These are phyloP conservation scores for Croton laevigatus DNA, from an alignment of 441 rosid genomes.

Conservation along the genomic window DNA sequence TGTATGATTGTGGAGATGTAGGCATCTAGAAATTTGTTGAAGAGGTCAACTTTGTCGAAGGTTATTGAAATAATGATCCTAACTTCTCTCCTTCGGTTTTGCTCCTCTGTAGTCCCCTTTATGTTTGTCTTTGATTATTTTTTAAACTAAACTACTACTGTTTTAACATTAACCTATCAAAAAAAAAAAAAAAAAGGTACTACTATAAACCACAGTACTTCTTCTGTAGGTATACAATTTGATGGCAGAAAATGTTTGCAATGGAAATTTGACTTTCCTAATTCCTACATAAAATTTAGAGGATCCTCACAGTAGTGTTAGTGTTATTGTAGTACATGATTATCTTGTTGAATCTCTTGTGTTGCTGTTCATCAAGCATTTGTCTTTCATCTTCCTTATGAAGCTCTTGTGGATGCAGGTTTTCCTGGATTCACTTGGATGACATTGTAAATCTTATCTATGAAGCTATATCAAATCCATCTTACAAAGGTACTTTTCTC, in stretches of 20 bases:
- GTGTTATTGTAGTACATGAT: background rate
- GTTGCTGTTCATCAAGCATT: background rate
- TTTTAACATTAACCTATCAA: background rate
- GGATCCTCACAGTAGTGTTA: background rate
- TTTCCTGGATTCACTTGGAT: conserved; percentile 96
- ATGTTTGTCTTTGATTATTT: background rate
- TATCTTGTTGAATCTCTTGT: background rate
- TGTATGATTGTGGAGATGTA: background rate
- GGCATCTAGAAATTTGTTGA: background rate
- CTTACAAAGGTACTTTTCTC: conserved; percentile 59
- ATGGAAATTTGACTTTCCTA: background rate
- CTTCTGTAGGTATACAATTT: background rate
- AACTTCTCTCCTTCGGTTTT: background rate
- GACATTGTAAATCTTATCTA: conserved; percentile 81
- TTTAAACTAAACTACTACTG: background rate
- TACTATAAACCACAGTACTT: background rate
- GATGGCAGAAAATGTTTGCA: background rate
- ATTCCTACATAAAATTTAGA: background rate
- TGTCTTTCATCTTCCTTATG: background rate
- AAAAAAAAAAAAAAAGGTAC: background rate
- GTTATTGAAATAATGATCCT: background rate
- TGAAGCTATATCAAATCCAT: conserved; percentile 76
- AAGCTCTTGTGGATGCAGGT: conserved; percentile 43
- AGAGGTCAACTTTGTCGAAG: background rate
- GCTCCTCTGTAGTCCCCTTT: background rate